Percentiles rank a stretch among this genome's conserved stretches.
phyloP scores from a whole-genome alignment of 345 rosid species.

The Brassica cretica region DNA sequence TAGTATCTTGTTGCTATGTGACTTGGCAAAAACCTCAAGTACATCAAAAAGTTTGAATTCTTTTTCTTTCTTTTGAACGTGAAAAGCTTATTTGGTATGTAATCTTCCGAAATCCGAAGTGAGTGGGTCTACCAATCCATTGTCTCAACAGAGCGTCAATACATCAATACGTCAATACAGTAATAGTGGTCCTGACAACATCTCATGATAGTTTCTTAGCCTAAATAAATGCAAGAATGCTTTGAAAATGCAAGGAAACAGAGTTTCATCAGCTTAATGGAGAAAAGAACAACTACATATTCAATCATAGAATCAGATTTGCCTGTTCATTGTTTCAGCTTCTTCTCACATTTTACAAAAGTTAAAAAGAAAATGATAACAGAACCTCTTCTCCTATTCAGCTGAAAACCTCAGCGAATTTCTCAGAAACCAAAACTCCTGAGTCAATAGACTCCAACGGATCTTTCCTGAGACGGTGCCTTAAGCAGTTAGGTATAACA shows the following conservation, averaged over 20 bases:
- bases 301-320: slow-evolving; percentile 14
- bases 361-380: background rate
- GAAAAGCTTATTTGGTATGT: slow-evolving; percentile 12
- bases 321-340: slow-evolving; percentile 21
- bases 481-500: slow-evolving; percentile 92
- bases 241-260: slow-evolving; percentile 2
- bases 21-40: background rate
- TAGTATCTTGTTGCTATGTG: slow-evolving; percentile 13
- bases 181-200: no score
- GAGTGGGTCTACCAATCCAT: slow-evolving; percentile 76
- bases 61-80: background rate
- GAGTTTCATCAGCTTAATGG: slow-evolving; percentile 3
- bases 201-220: background rate
- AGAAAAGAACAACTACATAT: background rate
- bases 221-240: slow-evolving; percentile 4
- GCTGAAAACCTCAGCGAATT: slow-evolving; percentile 85
- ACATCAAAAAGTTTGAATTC: background rate
- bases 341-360: slow-evolving; percentile 37
- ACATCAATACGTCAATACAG: slow-evolving; percentile 9
- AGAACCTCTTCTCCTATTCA: slow-evolving; percentile 40
- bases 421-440: slow-evolving; percentile 80
- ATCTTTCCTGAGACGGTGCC: slow-evolving; percentile 97
- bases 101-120: slow-evolving; percentile 65
- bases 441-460: slow-evolving; percentile 95
- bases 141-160: slow-evolving; percentile 82